A percentile compares a stretch with the other conserved stretches of the same genome.
Evolutionary conservation across 2,329 filamentous ascomycete species (phyloP).

Genomic region (Pleochaeta shiraiana): DNA sequence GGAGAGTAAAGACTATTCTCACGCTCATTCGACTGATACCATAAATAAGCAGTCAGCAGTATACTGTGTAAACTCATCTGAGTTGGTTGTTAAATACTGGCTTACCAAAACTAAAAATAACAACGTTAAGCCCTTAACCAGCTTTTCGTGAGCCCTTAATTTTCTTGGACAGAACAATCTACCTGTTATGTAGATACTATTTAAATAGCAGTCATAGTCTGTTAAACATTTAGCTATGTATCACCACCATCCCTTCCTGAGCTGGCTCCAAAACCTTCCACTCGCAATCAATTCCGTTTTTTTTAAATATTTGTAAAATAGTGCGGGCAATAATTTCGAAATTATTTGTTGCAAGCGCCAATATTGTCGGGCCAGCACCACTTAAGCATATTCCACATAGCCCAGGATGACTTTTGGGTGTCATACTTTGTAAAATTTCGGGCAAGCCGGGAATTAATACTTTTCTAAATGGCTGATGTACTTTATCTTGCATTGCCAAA

Average conservation of each 20-base stretch:
- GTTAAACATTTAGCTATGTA: conserved; percentile 11
- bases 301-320: conserved; percentile 53
- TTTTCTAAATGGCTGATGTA: conserved; percentile 92
- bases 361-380: conserved; percentile 83
- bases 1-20: too few species aligned
- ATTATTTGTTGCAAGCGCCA: conserved; percentile 76
- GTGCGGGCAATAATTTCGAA: conserved; percentile 69
- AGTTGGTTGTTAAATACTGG: too few species aligned
- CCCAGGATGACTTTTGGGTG: conserved; percentile 65
- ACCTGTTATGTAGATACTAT: too few species aligned
- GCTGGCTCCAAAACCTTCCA: conserved; percentile 84
- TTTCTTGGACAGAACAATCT: too few species aligned
- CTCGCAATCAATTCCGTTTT: conserved; percentile 52
- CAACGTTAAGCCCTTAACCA: too few species aligned
- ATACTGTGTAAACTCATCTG: too few species aligned
- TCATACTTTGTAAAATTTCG: conserved; percentile 71
- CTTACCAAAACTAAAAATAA: too few species aligned
- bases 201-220: not conserved
- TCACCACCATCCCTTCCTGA: conserved; percentile 30
- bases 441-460: conserved; percentile 77
- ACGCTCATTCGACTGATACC: too few species aligned
- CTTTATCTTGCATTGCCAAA: conserved; percentile 95
- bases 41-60: too few species aligned
- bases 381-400: conserved; percentile 88
- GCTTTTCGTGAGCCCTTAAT: too few species aligned